phyloP scores from a whole-genome alignment of 2,329 filamentous ascomycete genomes.

The Penicillium corylophilum region DNA sequence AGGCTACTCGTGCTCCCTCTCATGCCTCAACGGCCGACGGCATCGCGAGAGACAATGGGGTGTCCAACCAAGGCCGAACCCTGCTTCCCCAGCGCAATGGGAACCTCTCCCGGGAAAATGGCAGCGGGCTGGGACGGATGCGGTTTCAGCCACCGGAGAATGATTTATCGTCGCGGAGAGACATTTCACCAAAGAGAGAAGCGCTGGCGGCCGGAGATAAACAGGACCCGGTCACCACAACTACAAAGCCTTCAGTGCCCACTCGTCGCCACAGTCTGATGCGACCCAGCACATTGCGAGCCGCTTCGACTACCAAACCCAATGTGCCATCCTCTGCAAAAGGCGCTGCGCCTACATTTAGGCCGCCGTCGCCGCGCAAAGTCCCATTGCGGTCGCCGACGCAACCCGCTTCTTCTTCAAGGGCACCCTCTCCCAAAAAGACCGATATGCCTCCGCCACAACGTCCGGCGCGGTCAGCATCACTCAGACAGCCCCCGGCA shows the following conservation, averaged over 20 bases:
- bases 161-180: constrained; percentile 18
- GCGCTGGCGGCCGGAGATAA: constrained; percentile 4
- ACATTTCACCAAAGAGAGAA: constrained; percentile 15
- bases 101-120: constrained; percentile 21
- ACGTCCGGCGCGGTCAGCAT: constrained; percentile 37
- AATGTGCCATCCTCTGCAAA: constrained; percentile 19
- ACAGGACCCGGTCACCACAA: constrained; percentile 3
- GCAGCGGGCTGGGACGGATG: constrained; percentile 8
- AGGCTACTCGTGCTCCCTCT: constrained; percentile 8
- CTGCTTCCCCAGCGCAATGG: constrained; percentile 33
- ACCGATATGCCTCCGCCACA: constrained; percentile 36
- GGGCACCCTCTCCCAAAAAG: constrained; percentile 28
- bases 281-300: constrained; percentile 26
- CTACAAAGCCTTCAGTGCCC: constrained; percentile 1
- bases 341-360: constrained; percentile 16
- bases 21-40: constrained; percentile 15
- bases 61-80: constrained; percentile 28
- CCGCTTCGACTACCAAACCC: constrained; percentile 16
- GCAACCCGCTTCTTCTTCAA: constrained; percentile 7
- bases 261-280: constrained; percentile 32
- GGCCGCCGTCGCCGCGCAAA: constrained; percentile 27
- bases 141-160: constrained; percentile 23
- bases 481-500: constrained; percentile 35
- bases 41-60: constrained; percentile 18
- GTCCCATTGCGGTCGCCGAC: constrained; percentile 10